These are phyloP conservation scores for Euclidium syriacum DNA, from an alignment of 345 rosid genomes.

Conservation along the genomic window DNA sequence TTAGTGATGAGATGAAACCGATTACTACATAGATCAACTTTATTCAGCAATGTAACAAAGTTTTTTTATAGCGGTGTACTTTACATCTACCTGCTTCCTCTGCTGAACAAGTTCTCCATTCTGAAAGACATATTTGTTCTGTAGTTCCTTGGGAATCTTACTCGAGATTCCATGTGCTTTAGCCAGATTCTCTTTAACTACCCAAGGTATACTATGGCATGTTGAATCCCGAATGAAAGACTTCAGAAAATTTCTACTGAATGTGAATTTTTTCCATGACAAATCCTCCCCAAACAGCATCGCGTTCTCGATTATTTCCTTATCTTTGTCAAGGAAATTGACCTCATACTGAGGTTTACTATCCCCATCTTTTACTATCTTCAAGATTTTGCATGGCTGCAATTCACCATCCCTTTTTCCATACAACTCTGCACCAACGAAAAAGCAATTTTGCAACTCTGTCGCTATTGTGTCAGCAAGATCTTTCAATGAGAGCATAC, in stretches of 20 bases:
- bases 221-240: constrained; percentile 92
- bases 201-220: constrained; percentile 81
- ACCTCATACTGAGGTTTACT: constrained; percentile 50
- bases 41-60: neutral
- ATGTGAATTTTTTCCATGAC: constrained; percentile 61
- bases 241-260: constrained; percentile 74
- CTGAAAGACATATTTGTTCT: constrained; percentile 44
- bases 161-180: constrained; percentile 57
- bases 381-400: constrained; percentile 62
- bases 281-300: constrained; percentile 56
- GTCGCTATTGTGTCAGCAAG: constrained; percentile 62
- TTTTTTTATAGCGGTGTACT: constrained; percentile 23
- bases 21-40: constrained; percentile 1
- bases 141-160: constrained; percentile 62
- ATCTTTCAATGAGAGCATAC: constrained; percentile 80
- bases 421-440: constrained; percentile 61
- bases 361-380: constrained; percentile 37
- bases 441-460: constrained; percentile 52
- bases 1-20: neutral
- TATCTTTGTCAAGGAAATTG: constrained; percentile 62
- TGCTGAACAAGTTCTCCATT: constrained; percentile 62
- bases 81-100: constrained; percentile 37
- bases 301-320: constrained; percentile 42
- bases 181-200: constrained; percentile 65
- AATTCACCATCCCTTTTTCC: constrained; percentile 52